Base-by-base conservation (phyloP, 108 stramenopile genomes). In the Skeletonema tropicum region DNA sequence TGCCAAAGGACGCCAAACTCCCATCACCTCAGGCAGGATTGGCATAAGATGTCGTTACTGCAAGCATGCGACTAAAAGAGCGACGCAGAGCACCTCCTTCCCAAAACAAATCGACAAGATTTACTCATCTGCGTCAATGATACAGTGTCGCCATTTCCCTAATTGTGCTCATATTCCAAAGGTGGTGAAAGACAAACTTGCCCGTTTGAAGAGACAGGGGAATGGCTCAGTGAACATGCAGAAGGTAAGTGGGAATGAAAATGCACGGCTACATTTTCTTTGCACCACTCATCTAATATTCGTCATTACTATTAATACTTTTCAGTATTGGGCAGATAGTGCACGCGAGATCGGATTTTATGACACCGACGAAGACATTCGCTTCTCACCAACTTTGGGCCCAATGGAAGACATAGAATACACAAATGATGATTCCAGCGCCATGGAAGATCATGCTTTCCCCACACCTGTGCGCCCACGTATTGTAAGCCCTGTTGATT, bases 21-120 rank as follows among this genome's bases (percentile, higher is more conserved):
- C 68, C 15, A 49, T 80, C 31, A 39, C 38, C 2, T 38, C 26
- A 1, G 79, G 79, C 19, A 45, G 79, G 64, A 86, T 93, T 5
- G 92, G 92, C 29, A 79, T 93, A 45, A 77, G 88, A 30, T 93
- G 92, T 69, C 52, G 60, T 15, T 90, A 82, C 49, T 93, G 92
- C 62, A 73, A 71, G 41, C 49, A 74, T 13, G 19, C 13, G 25
- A 74, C 52, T 21, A 55, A 55, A 10, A 33, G 61, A 3, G 35
- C 36, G 3, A 23, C 61, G 55, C 59, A 67, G 68, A 32, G 32
- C 61, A 71, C 71, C 3, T 64, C 62, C 17, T 76, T 72, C n/a
- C 71, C 65, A 5, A 38, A 23, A 6, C 64, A 65, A 67, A 73
- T 77, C 29, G 39, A 35, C 15, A 39, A 33, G 36, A 36, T 76